These are phyloP conservation scores for Chlorella variabilis DNA, from an alignment of 163 green algal species.

Conservation along the genomic window DNA sequence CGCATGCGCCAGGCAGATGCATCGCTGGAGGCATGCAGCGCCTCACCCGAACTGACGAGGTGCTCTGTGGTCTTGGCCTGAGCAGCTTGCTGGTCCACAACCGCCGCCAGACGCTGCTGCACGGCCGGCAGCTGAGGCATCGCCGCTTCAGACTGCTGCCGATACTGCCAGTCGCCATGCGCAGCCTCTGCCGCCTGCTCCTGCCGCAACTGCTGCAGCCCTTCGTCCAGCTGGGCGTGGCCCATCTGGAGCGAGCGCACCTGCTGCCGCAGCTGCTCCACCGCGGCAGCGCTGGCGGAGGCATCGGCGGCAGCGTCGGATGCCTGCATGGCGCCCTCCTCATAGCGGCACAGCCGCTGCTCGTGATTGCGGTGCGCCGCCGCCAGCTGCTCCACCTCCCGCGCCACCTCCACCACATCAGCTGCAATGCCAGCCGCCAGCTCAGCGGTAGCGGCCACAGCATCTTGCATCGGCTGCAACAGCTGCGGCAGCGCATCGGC, in stretches of 20 bases:
- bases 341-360: conserved; percentile 19
- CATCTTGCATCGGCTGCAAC: conserved; percentile 29
- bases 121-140: not conserved
- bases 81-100: conserved; percentile 22
- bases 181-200: not conserved
- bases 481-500: conserved; percentile 3
- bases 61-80: conserved; percentile 33
- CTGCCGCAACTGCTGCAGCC: conserved; percentile 12
- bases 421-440: conserved; percentile 28
- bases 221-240: not conserved
- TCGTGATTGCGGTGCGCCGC: conserved; percentile 36
- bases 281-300: not conserved
- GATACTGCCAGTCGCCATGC: not conserved
- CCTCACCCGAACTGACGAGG: conserved; percentile 27
- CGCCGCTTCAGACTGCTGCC: not conserved
- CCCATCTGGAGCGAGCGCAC: not conserved
- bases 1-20: not conserved
- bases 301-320: not conserved
- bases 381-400: conserved; percentile 34
- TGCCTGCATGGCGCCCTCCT: conserved; percentile 1
- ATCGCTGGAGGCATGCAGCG: not conserved
- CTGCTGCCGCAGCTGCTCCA: not conserved
- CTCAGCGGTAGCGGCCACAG: conserved; percentile 8
- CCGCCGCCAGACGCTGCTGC: conserved; percentile 13
- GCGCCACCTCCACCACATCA: conserved; percentile 35